phyloP scores from a whole-genome alignment of 2,329 filamentous ascomycete genomes.

The Monilinia fructigena region DNA sequence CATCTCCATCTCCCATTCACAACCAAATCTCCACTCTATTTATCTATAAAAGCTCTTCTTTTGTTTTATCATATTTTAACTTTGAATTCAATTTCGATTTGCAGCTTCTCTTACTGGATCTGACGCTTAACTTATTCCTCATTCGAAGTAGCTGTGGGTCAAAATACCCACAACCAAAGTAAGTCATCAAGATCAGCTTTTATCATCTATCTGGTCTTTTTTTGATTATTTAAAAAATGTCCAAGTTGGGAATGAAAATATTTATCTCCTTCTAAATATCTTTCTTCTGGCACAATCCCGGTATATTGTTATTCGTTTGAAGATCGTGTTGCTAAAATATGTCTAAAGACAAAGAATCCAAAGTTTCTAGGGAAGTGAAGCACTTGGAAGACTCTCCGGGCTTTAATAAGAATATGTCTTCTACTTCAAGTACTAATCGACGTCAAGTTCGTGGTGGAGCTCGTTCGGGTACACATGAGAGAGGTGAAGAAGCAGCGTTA shows the following conservation, averaged over 20 bases:
- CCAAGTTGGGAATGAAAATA: slow-evolving; percentile 8
- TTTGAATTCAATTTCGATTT: slow-evolving; percentile 16
- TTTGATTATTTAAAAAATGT: background rate
- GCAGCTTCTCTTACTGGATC: slow-evolving; percentile 8
- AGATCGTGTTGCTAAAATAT: slow-evolving; percentile 9
- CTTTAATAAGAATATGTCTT: slow-evolving; percentile 23
- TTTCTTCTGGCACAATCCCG: background rate
- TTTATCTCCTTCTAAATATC: background rate
- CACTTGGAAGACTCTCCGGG: slow-evolving; percentile 7
- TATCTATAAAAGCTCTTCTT: background rate
- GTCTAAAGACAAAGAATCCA: slow-evolving; percentile 7
- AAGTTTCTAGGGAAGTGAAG: background rate
- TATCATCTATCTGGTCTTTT: slow-evolving; percentile 10
- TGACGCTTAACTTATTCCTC: slow-evolving; percentile 18
- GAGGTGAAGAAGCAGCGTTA: slow-evolving; percentile 26
- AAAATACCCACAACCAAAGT: slow-evolving; percentile 23
- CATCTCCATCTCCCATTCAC: too few species aligned
- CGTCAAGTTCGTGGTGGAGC: slow-evolving; percentile 27
- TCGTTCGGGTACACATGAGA: slow-evolving; percentile 26
- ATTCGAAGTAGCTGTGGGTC: slow-evolving; percentile 24
- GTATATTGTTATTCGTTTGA: slow-evolving; percentile 8
- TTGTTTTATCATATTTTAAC: background rate
- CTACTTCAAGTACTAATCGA: slow-evolving; percentile 23
- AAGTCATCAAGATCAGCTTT: slow-evolving; percentile 14
- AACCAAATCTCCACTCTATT: too few species aligned